A percentile compares a stretch with the other conserved stretches of the same genome.
These are phyloP conservation scores for Colletotrichum graminicola DNA, from an alignment of 2,329 filamentous ascomycete species.

Conservation along the genomic window DNA sequence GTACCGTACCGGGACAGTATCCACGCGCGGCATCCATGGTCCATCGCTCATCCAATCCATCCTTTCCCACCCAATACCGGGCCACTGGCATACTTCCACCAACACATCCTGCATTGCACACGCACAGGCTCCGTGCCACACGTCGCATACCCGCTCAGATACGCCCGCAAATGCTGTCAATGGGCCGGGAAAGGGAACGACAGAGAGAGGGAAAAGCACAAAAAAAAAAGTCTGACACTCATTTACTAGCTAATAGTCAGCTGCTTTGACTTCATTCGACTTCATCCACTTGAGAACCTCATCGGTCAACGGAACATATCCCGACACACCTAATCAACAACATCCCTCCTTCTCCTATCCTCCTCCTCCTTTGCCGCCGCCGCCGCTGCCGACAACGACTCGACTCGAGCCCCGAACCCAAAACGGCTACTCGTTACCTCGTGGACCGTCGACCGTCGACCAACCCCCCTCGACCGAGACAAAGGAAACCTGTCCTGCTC, in stretches of 20 bases:
- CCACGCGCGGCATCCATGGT: background rate
- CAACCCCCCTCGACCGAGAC: background rate
- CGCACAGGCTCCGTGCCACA: constrained; percentile 10
- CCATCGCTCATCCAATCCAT: background rate
- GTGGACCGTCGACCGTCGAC: background rate
- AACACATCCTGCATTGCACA: background rate
- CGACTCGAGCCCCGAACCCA: background rate
- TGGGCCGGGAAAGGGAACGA: background rate
- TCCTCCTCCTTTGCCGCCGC: background rate
- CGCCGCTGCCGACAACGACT: no score
- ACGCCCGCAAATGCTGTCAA: constrained; percentile 6
- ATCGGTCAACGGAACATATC: background rate
- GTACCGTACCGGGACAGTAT: background rate
- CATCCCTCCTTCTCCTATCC: background rate
- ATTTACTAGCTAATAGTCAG: background rate
- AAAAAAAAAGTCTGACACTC: constrained; percentile 20
- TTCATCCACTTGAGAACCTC: background rate
- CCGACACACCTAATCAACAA: background rate
- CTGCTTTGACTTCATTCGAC: background rate
- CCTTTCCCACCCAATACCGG: background rate
- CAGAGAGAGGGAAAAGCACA: no score
- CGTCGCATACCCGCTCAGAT: constrained; percentile 1
- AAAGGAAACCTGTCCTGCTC: constrained; percentile 18
- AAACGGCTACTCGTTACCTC: constrained; percentile 2
- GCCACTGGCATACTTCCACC: background rate